Conservation (phyloP, 768 basidiomycete genomes). For the Termitomyces sp. region DNA sequence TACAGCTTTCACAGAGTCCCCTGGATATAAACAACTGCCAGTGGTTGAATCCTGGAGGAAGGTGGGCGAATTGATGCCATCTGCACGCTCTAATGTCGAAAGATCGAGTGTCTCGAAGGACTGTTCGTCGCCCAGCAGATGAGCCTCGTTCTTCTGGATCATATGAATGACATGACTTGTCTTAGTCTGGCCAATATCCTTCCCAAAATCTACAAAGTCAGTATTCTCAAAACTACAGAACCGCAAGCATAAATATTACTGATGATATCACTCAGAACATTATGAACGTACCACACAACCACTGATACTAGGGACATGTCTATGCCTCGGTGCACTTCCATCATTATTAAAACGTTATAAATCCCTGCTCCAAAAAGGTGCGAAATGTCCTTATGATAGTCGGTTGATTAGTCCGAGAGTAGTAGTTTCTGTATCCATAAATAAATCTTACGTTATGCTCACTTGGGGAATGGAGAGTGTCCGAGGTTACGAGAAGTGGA, state of each 20-base stretch:
- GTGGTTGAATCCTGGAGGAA: constrained; percentile 60
- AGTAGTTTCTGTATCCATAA: background rate
- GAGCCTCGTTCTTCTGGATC: background rate
- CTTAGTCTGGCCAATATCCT: background rate
- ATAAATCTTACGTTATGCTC: constrained; percentile 18
- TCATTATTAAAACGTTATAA: constrained; percentile 60
- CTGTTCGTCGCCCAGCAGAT: background rate
- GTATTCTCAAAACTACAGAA: constrained; percentile 2
- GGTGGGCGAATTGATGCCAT: constrained; percentile 32
- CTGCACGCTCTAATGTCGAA: constrained; percentile 7
- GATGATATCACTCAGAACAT: background rate
- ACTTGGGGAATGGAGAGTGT: constrained; percentile 14
- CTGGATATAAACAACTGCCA: constrained; percentile 50
- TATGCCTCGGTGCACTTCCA: constrained; percentile 54
- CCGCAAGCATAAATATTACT: background rate
- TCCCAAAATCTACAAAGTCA: background rate
- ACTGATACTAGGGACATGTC: constrained; percentile 52
- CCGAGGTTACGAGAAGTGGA: constrained; percentile 41
- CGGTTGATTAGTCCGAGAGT: background rate
- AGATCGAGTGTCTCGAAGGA: background rate
- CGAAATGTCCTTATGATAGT: constrained; percentile 35
- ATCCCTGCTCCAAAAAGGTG: constrained; percentile 47
- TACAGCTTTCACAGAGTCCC: constrained; percentile 52
- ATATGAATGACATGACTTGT: constrained; percentile 3
- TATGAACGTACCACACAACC: constrained; percentile 51